Base-by-base conservation (phyloP, 2,329 filamentous ascomycete genomes). In the Aspergillus oerlinghausenensis region DNA sequence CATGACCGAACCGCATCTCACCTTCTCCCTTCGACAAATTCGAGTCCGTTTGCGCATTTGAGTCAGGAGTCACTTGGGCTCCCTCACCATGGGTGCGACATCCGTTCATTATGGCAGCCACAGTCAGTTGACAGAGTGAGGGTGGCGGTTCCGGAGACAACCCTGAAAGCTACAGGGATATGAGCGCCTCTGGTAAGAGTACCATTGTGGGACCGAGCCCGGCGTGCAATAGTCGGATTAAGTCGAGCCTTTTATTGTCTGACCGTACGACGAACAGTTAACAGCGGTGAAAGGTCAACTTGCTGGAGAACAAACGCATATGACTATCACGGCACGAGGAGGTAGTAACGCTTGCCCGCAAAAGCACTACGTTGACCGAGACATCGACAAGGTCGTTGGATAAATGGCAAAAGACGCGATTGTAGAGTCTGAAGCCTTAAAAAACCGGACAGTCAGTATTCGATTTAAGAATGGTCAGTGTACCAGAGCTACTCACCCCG, bases 171-270 rank as follows among this genome's bases (percentile, higher is more conserved):
- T 67, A 65, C 59, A 69, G 63, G 63, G 55, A 58, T 68, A 61
- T 59, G 54, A 63, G 63, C 58, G 55, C 55, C 57, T 57, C 56
- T 40, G 55, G 54, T 71, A 60, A 59, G 60, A 63, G 57, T 70
- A 55, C 67, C 72, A 74, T 74, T 67, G 67, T 73, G 63, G 64
- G 66, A 63, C 65, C 55, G 55, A 60, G 54, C 57, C 58, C 58
- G 26, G 54, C 23, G 40, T 57, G 19, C 40, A 28, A 48, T 47
- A 25, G 23, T 47, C 19, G 48, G 19, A 32, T 29, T 21, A 51
- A 25, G 32, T 42, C 43, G 5, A 47, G 43, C 43, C 19, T 25
- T 26, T 2, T 47, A 23, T 23, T 3, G 43, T 6, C 19, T 23
- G 14, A 23, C 23, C 43, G 23, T 23, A 47, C 5, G 43, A 47